These are phyloP conservation scores for Daldinia bambusicola DNA, from an alignment of 495 filamentous ascomycete species.

Conservation along the genomic window DNA sequence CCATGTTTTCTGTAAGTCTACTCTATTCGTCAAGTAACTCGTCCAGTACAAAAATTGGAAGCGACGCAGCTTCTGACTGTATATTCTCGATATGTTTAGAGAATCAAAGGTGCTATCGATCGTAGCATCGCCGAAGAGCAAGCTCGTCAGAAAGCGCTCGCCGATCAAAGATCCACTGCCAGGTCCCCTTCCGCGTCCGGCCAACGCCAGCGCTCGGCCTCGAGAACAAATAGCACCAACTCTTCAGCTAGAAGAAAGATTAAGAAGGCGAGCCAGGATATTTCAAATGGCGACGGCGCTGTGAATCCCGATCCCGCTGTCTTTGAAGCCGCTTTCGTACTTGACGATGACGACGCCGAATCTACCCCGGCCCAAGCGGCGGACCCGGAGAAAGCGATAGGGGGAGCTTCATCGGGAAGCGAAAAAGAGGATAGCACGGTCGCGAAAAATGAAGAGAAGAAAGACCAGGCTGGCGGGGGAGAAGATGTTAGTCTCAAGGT, in stretches of 20 bases:
- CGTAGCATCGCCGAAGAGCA: conserved; percentile 90
- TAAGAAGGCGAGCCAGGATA: conserved; percentile 61
- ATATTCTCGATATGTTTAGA: conserved; percentile 58
- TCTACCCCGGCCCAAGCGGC: conserved; percentile 64
- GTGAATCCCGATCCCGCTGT: conserved; percentile 78
- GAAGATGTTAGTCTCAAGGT: conserved; percentile 29
- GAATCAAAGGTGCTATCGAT: conserved; percentile 87
- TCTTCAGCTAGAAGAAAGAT: conserved; percentile 46
- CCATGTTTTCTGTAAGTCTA: conserved; percentile 62
- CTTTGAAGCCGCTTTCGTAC: conserved; percentile 83
- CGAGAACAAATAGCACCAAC: conserved; percentile 62
- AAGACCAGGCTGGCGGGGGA: conserved; percentile 19
- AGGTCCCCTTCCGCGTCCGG: conserved; percentile 60
- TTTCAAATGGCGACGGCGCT: conserved; percentile 56
- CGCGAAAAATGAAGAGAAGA: conserved; percentile 48
- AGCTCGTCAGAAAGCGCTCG: conserved; percentile 70
- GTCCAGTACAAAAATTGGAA: neutral
- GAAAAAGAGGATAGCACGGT: conserved; percentile 41
- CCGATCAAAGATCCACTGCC: conserved; percentile 54
- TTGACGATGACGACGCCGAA: conserved; percentile 76
- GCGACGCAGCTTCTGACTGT: conserved; percentile 6
- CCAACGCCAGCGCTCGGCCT: conserved; percentile 60
- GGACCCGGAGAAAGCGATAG: conserved; percentile 36
- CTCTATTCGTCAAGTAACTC: neutral
- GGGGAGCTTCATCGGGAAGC: conserved; percentile 43